Conservation (phyloP, 495 filamentous ascomycete genomes). For the Haplographium delicatum region DNA sequence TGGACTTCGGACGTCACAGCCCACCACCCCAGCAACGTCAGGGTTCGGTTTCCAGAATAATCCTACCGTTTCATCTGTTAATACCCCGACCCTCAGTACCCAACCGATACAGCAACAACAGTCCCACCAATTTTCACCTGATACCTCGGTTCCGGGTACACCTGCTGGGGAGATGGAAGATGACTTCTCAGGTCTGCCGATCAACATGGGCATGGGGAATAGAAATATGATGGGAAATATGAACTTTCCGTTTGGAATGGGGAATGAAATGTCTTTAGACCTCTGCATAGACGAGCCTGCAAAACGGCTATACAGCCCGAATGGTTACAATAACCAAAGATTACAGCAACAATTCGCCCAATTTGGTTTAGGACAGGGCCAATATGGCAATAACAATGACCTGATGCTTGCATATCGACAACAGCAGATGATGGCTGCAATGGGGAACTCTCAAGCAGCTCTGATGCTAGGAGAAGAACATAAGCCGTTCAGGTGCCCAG, state of each 20-base stretch:
- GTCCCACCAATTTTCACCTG: constrained; percentile 57
- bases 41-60: constrained; percentile 80
- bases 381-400: constrained; percentile 70
- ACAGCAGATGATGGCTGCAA: constrained; percentile 61
- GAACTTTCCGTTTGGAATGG: constrained; percentile 31
- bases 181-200: constrained; percentile 55
- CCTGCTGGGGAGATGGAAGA: constrained; percentile 54
- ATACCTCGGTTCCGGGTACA: constrained; percentile 70
- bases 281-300: constrained; percentile 93
- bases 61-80: constrained; percentile 95
- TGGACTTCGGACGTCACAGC: constrained; percentile 77
- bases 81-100: constrained; percentile 75
- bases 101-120: constrained; percentile 51
- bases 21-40: constrained; percentile 74
- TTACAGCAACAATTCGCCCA: constrained; percentile 58
- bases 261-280: constrained; percentile 39
- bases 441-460: constrained; percentile 19
- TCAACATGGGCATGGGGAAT: constrained; percentile 52
- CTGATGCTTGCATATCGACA: constrained; percentile 63
- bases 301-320: constrained; percentile 84
- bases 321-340: constrained; percentile 60
- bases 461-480: constrained; percentile 63
- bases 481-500: constrained; percentile 95
- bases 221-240: constrained; percentile 35
- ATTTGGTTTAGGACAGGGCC: constrained; percentile 59